Percentiles rank a stretch among this genome's conserved stretches.
These are phyloP conservation scores for Dactylellina drechsleri DNA, from an alignment of 2,329 filamentous ascomycete species.

Conservation along the genomic window DNA sequence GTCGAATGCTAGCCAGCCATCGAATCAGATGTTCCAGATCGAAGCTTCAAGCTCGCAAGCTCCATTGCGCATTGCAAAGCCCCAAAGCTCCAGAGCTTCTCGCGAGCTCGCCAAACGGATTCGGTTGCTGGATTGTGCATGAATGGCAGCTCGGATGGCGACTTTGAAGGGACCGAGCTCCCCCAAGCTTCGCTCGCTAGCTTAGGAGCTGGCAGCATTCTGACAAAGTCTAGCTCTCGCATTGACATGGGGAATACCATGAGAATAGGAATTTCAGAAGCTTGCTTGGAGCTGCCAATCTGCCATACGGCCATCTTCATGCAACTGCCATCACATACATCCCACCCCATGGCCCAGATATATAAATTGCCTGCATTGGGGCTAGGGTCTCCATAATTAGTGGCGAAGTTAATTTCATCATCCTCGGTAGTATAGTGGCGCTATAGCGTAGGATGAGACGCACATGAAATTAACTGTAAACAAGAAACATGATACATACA, in stretches of 20 bases:
- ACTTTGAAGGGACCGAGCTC: not conserved
- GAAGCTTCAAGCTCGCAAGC: constrained; percentile 2
- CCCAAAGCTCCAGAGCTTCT: not conserved
- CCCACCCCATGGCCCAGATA: not conserved
- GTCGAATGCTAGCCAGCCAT: too few relatives aligned
- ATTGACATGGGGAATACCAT: constrained; percentile 3
- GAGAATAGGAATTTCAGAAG: not conserved
- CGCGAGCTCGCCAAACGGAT: not conserved
- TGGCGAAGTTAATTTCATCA: not conserved
- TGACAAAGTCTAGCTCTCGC: not conserved
- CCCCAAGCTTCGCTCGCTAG: constrained; percentile 4
- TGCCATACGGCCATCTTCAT: constrained; percentile 6
- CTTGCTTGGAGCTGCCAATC: constrained; percentile 11
- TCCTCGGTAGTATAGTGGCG: not conserved
- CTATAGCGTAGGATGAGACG: constrained; percentile 16
- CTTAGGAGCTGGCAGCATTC: constrained; percentile 25
- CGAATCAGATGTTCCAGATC: not conserved
- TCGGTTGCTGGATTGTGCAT: constrained; percentile 10
- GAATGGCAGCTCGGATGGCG: not conserved
- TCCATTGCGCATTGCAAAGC: not conserved
- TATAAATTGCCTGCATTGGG: constrained; percentile 4
- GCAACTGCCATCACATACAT: constrained; percentile 14
- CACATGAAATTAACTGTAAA: constrained; percentile 13
- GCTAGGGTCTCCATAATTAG: not conserved
- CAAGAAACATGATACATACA: not conserved